Conservation (phyloP, 2,329 filamentous ascomycete genomes). For the Parastagonospora nodorum region DNA sequence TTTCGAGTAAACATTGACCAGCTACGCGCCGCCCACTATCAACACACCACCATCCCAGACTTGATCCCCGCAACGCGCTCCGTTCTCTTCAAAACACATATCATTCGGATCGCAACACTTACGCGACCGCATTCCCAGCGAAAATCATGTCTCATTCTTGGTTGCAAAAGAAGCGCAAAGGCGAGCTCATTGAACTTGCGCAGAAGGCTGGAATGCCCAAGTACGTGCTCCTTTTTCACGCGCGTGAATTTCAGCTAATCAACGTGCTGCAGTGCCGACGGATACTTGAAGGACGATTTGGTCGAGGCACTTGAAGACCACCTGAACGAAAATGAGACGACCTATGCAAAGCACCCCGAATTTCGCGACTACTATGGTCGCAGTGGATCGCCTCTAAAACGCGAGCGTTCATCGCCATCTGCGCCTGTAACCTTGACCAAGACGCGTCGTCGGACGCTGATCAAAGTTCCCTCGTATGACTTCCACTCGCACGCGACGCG, state of each 20-base stretch:
- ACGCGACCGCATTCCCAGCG: slow-evolving; percentile 51
- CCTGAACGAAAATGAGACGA: slow-evolving; percentile 65
- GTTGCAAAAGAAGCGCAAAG: slow-evolving; percentile 82
- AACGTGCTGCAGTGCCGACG: slow-evolving; percentile 63
- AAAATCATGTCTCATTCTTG: slow-evolving; percentile 69
- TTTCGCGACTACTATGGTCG: slow-evolving; percentile 80
- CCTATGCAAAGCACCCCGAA: slow-evolving; percentile 65
- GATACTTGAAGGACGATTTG: slow-evolving; percentile 78
- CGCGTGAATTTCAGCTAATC: slow-evolving; percentile 10
- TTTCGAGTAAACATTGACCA: slow-evolving; percentile 26
- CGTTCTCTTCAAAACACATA: slow-evolving; percentile 18
- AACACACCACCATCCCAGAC: slow-evolving; percentile 26
- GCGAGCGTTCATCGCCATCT: slow-evolving; percentile 43
- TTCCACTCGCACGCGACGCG: slow-evolving; percentile 23
- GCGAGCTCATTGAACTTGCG: slow-evolving; percentile 75
- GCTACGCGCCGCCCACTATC: slow-evolving; percentile 23
- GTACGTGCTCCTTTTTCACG: slow-evolving; percentile 58
- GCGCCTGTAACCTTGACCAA: slow-evolving; percentile 43
- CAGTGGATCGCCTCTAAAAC: slow-evolving; percentile 59
- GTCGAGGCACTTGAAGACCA: slow-evolving; percentile 54
- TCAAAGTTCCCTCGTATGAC: slow-evolving; percentile 42
- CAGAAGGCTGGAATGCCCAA: slow-evolving; percentile 71
- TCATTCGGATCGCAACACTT: slow-evolving; percentile 52
- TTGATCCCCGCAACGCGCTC: slow-evolving; percentile 18
- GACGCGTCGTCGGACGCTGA: slow-evolving; percentile 41